These are phyloP conservation scores for Leccinum uliginosum DNA, from an alignment of 768 basidiomycete genomes.

Conservation along the genomic window DNA sequence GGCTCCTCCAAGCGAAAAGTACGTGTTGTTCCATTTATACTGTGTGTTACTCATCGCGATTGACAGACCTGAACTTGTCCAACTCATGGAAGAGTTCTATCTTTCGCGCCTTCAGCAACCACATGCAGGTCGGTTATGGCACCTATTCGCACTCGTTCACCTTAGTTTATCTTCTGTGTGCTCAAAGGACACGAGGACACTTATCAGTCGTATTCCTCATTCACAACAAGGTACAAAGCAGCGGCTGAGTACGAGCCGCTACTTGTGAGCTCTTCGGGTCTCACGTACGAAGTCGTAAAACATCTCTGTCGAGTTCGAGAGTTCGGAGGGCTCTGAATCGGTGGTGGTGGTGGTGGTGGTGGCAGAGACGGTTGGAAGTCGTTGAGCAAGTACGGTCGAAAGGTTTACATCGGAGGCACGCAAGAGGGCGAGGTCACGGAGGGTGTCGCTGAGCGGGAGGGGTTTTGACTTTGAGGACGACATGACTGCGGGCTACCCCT, in stretches of 20 bases:
- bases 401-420: conserved; percentile 52
- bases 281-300: conserved; percentile 60
- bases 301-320: conserved; percentile 26
- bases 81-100: conserved; percentile 52
- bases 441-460: conserved; percentile 51
- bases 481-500: conserved; percentile 4
- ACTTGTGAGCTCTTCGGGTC: conserved; percentile 59
- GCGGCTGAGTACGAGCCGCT: conserved; percentile 69
- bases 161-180: not conserved
- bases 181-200: conserved; percentile 74
- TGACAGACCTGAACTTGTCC: conserved; percentile 43
- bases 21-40: not conserved
- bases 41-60: not conserved
- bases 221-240: conserved; percentile 76
- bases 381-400: conserved; percentile 25
- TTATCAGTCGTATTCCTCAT: conserved; percentile 80
- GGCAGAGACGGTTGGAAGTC: not conserved
- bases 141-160: not conserved
- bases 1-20: conserved; percentile 46
- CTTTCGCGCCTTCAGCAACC: conserved; percentile 67
- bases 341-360: not conserved
- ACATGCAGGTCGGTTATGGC: conserved; percentile 56
- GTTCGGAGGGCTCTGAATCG: conserved; percentile 5
- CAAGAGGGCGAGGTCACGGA: conserved; percentile 70
- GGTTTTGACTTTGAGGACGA: conserved; percentile 36